Evolutionary conservation across 2,329 filamentous ascomycete species (phyloP).

Genomic region (Pseudogymnoascus sp.): DNA sequence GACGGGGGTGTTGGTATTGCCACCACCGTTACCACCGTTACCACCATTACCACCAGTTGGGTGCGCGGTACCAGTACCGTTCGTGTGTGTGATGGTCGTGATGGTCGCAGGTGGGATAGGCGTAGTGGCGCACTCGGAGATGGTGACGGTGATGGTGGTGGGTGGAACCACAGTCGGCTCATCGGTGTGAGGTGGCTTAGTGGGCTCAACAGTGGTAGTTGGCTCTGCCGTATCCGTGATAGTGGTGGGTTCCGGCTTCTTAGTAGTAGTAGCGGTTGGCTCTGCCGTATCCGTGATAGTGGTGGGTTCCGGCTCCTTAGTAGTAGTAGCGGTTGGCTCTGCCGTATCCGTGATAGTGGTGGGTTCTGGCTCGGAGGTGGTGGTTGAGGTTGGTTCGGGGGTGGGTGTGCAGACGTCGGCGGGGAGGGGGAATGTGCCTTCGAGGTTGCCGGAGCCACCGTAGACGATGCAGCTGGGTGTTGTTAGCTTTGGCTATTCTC

Average conservation of each 20-base stretch:
- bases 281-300: conserved; percentile 15
- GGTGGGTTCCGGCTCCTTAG: conserved; percentile 8
- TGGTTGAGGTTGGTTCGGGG: conserved; percentile 2
- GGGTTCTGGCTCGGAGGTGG: conserved; percentile 12
- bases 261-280: conserved; percentile 15
- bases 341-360: conserved; percentile 12
- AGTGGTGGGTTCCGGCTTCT: conserved; percentile 12
- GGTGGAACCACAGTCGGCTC: neutral
- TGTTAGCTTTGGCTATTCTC: conserved; percentile 10
- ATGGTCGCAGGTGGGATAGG: conserved; percentile 11
- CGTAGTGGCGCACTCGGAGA: conserved; percentile 12
- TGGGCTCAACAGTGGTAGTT: neutral
- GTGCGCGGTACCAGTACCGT: neutral
- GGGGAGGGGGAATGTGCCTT: conserved; percentile 32
- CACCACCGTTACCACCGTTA: neutral
- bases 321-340: conserved; percentile 14
- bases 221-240: conserved; percentile 10
- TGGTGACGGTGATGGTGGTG: conserved; percentile 3
- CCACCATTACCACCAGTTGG: neutral
- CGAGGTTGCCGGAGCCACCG: conserved; percentile 27
- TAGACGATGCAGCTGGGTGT: conserved; percentile 36
- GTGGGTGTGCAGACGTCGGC: conserved; percentile 30
- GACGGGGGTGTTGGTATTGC: neutral
- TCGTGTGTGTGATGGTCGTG: neutral
- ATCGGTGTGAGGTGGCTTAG: neutral